A percentile compares a stretch with the other conserved stretches of the same genome.
phyloP scores from a whole-genome alignment of 2,329 filamentous ascomycete species.

The Cordyceps sp. region DNA sequence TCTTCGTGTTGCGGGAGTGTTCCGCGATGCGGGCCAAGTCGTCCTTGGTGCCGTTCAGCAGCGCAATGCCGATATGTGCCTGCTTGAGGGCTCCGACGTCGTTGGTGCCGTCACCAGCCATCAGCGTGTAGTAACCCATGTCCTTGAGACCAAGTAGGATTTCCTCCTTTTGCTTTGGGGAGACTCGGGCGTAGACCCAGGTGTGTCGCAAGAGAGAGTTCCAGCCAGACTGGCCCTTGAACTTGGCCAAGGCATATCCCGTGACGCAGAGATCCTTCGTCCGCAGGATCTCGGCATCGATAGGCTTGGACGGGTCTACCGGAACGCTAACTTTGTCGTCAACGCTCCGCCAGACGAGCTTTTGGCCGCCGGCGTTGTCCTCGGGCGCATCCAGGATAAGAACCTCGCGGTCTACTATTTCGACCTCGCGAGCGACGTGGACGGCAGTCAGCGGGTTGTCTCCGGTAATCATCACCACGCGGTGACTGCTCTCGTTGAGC shows the following conservation, averaged over 20 bases:
- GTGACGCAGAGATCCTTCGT: conserved; percentile 90
- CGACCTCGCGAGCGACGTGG: conserved; percentile 86
- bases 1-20: conserved; percentile 84
- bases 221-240: conserved; percentile 65
- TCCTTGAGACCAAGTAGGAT: conserved; percentile 94
- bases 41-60: conserved; percentile 85
- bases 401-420: conserved; percentile 92
- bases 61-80: conserved; percentile 88
- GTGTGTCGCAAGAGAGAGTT: conserved; percentile 67
- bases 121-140: conserved; percentile 92
- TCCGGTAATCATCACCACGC: conserved; percentile 97
- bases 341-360: conserved; percentile 84
- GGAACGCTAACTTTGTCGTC: conserved; percentile 78
- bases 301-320: conserved; percentile 65
- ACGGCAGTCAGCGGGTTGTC: conserved; percentile 95
- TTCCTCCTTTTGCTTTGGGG: conserved; percentile 96
- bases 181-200: conserved; percentile 97
- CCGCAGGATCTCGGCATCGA: conserved; percentile 67
- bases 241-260: conserved; percentile 81
- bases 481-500: conserved; percentile 97
- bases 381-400: conserved; percentile 92
- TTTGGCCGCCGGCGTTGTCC: conserved; percentile 63
- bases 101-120: conserved; percentile 97
- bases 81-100: conserved; percentile 97
- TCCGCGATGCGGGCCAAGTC: conserved; percentile 86